Evolutionary conservation across 2,329 filamentous ascomycete genomes (phyloP).

Genomic region (Calonectria crousiana): DNA sequence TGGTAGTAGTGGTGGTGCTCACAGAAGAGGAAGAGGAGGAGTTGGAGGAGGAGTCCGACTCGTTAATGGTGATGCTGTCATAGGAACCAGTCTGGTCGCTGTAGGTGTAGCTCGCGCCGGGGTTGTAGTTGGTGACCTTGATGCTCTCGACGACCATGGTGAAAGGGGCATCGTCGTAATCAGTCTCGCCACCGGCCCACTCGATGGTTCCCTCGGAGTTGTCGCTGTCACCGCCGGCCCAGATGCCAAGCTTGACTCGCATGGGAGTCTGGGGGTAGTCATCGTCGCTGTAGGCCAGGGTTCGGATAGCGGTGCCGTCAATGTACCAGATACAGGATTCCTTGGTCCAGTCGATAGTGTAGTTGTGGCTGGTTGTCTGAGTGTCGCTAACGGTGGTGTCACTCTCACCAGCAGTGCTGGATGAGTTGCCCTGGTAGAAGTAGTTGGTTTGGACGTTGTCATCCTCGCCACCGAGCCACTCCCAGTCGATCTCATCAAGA

Average conservation of each 20-base stretch:
- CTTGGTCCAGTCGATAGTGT: conserved; percentile 75
- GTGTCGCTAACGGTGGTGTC: conserved; percentile 68
- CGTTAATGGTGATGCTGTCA: conserved; percentile 61
- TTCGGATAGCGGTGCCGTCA: conserved; percentile 70
- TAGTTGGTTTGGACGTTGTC: conserved; percentile 87
- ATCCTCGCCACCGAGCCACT: conserved; percentile 83
- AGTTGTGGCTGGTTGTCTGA: conserved; percentile 70
- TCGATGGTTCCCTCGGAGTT: conserved; percentile 77
- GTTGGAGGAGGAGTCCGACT: not conserved
- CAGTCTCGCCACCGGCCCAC: conserved; percentile 71
- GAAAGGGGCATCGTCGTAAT: conserved; percentile 64
- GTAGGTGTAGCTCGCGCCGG: conserved; percentile 59
- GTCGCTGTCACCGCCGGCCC: conserved; percentile 67
- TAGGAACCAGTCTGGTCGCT: conserved; percentile 60
- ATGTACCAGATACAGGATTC: conserved; percentile 73
- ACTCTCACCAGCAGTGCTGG: conserved; percentile 75
- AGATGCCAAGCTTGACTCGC: conserved; percentile 75
- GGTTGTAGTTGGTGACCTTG: conserved; percentile 64
- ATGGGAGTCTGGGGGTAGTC: conserved; percentile 78
- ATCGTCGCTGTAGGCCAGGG: conserved; percentile 67
- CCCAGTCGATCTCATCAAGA: conserved; percentile 78
- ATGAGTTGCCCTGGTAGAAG: conserved; percentile 78
- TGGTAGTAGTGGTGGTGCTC: not conserved
- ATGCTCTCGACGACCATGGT: conserved; percentile 66
- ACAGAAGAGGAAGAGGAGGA: not conserved